Conservation (phyloP, 108 stramenopile species). For the Epithemia pelagica region DNA sequence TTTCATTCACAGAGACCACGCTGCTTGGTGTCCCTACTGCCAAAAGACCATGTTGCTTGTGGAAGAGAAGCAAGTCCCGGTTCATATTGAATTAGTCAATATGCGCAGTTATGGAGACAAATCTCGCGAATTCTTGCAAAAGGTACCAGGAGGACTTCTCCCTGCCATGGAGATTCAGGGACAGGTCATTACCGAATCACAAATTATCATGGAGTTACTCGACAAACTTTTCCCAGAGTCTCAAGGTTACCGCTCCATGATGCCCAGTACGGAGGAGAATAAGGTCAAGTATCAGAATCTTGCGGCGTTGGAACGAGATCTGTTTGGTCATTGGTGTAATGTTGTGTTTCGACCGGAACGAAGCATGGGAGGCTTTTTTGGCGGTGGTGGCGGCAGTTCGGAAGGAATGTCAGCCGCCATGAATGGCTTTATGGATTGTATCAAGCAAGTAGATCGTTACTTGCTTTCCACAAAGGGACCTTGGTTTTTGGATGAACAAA, state of each 20-base stretch:
- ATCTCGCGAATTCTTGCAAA: conserved; percentile 66
- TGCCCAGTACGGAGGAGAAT: conserved; percentile 51
- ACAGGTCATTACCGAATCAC: conserved; percentile 74
- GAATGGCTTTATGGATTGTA: conserved; percentile 70
- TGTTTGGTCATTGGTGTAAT: conserved; percentile 93
- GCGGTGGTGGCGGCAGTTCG: conserved; percentile 18
- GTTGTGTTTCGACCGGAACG: conserved; percentile 73
- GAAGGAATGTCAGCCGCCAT: conserved; percentile 63
- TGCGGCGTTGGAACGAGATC: conserved; percentile 78
- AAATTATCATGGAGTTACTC: conserved; percentile 86
- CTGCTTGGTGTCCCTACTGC: conserved; percentile 38
- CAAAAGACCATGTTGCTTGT: conserved; percentile 76
- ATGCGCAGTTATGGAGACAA: conserved; percentile 94
- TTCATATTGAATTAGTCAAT: conserved; percentile 83
- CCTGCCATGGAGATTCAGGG: conserved; percentile 80
- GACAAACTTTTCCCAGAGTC: conserved; percentile 65
- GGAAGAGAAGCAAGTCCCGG: conserved; percentile 88
- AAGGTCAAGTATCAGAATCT: conserved; percentile 40
- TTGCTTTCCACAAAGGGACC: conserved; percentile 70
- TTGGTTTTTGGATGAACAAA: conserved; percentile 80
- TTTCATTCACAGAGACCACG: conserved; percentile 50
- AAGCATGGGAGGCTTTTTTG: conserved; percentile 2
- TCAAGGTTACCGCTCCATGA: conserved; percentile 72
- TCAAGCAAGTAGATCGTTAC: conserved; percentile 65
- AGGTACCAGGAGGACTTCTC: conserved; percentile 83